phyloP scores from a whole-genome alignment of 768 basidiomycete genomes.

The Suillus hirtellus region DNA sequence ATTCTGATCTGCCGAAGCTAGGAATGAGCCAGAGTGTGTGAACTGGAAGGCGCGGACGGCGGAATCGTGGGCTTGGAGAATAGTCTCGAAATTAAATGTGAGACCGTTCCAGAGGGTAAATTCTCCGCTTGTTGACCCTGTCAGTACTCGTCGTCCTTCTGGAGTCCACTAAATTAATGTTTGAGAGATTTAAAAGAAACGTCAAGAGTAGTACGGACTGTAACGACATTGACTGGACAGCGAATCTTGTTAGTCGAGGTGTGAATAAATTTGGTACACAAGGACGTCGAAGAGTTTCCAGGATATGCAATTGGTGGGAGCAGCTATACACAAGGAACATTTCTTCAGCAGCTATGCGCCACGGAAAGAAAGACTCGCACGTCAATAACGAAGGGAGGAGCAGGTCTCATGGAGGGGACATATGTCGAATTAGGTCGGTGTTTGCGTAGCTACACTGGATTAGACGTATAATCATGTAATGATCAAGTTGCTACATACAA shows the following conservation, averaged over 20 bases:
- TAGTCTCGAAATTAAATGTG: constrained; percentile 99
- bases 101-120: constrained; percentile 99
- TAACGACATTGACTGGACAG: constrained; percentile 95
- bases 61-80: constrained; percentile 97
- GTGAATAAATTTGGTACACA: constrained; percentile 97
- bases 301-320: constrained; percentile 92
- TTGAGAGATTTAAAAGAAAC: constrained; percentile 5
- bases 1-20: constrained; percentile 89
- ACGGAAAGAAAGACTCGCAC: constrained; percentile 46
- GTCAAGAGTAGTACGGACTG: constrained; percentile 51
- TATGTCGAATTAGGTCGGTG: constrained; percentile 78
- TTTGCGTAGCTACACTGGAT: constrained; percentile 58
- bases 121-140: constrained; percentile 95
- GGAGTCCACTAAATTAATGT: constrained; percentile 82
- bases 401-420: constrained; percentile 76
- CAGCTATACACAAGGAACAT: constrained; percentile 54
- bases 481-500: constrained; percentile 52
- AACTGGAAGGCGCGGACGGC: constrained; percentile 89
- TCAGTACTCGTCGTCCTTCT: constrained; percentile 88
- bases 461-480: not conserved
- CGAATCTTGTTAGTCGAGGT: constrained; percentile 98
- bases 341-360: constrained; percentile 26
- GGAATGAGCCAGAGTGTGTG: constrained; percentile 90
- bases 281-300: constrained; percentile 86
- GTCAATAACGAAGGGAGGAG: constrained; percentile 86